phyloP scores from a whole-genome alignment of 257 asterid species.

The Nemophila menziesii region DNA sequence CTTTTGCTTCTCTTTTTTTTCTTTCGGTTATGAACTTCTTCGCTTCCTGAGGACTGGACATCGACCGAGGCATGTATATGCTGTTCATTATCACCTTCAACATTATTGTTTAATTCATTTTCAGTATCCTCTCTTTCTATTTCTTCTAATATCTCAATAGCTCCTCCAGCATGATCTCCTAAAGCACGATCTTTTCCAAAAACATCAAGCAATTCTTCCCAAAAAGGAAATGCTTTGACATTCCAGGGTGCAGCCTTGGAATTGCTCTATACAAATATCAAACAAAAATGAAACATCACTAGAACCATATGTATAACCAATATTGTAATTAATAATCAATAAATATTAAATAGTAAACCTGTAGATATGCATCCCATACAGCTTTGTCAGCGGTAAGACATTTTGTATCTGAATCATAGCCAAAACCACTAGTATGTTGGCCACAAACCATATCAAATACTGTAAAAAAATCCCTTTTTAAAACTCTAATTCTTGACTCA shows the following conservation, averaged over 20 bases:
- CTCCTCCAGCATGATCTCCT: not conserved
- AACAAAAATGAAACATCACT: not conserved
- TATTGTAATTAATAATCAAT: no score
- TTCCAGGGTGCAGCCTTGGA: not conserved
- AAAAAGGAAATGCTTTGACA: not conserved
- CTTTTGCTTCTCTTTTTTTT: not conserved
- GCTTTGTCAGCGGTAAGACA: slow-evolving; percentile 3
- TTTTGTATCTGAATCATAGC: not conserved
- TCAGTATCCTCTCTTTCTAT: not conserved
- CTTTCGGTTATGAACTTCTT: not conserved
- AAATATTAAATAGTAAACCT: not conserved
- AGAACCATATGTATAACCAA: no score
- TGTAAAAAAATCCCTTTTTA: no score
- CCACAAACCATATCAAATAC: not conserved
- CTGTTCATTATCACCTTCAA: not conserved
- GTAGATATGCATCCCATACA: slow-evolving; percentile 8
- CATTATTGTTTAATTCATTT: not conserved
- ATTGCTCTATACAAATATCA: not conserved
- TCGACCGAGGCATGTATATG: not conserved
- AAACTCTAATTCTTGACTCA: no score
- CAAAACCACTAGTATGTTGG: not conserved
- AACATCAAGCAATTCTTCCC: not conserved
- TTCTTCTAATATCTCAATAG: not conserved
- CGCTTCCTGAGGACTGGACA: not conserved
- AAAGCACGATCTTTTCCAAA: not conserved